Conservation (phyloP, 2,329 filamentous ascomycete genomes). For the Magnaporthiopsis incrustans region DNA sequence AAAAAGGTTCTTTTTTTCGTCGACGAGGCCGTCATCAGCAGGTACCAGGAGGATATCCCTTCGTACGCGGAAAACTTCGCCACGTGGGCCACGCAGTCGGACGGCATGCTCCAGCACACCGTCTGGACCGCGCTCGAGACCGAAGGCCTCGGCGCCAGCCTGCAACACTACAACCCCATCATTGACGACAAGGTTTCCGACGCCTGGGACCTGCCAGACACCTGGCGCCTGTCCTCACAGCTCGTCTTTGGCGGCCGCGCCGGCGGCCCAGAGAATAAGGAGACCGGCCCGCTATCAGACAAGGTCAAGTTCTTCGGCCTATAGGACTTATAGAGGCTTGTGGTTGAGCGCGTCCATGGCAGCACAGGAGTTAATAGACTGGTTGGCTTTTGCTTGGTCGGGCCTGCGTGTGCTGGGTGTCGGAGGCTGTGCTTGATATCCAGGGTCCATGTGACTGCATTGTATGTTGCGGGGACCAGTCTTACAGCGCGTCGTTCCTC, state of each 20-base stretch:
- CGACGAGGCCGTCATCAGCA: constrained; percentile 43
- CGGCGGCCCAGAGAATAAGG: neutral
- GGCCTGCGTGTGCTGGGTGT: neutral
- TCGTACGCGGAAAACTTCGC: constrained; percentile 54
- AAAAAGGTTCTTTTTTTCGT: constrained; percentile 54
- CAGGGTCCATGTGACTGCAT: neutral
- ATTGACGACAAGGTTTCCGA: constrained; percentile 46
- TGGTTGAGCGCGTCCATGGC: neutral
- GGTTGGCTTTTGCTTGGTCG: neutral
- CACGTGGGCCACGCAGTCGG: constrained; percentile 53
- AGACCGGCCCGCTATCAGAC: neutral
- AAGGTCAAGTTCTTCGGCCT: neutral
- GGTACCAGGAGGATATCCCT: constrained; percentile 19
- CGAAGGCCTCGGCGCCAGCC: constrained; percentile 56
- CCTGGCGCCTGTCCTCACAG: constrained; percentile 55
- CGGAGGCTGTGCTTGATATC: neutral
- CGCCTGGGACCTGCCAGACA: constrained; percentile 46
- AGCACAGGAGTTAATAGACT: neutral
- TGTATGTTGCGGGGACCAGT: neutral
- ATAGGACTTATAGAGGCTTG: neutral
- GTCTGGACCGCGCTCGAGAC: constrained; percentile 56
- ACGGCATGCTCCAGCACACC: constrained; percentile 58
- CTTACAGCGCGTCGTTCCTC: neutral
- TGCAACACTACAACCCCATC: constrained; percentile 63
- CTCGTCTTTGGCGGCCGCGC: constrained; percentile 49